These are phyloP conservation scores for Aphanoascus verrucosus DNA, from an alignment of 2,329 filamentous ascomycete species.

Conservation along the genomic window DNA sequence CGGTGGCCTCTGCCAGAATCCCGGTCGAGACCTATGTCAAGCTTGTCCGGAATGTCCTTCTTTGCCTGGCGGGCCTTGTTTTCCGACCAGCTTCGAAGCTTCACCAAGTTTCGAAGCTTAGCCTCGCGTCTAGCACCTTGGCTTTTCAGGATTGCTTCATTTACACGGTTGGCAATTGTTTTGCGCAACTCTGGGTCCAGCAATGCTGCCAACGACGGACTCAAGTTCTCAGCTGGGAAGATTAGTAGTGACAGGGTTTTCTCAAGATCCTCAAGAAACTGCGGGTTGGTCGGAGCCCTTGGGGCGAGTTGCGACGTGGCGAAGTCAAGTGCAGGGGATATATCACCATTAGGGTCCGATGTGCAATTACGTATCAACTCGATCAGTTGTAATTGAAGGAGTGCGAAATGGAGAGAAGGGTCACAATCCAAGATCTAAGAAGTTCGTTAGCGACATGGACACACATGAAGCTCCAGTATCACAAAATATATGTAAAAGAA, in stretches of 20 bases:
- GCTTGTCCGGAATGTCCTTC: constrained; percentile 37
- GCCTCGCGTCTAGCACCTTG: constrained; percentile 67
- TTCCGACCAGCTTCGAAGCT: constrained; percentile 78
- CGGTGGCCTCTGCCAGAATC: constrained; percentile 21
- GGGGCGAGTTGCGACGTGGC: constrained; percentile 80
- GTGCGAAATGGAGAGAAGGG: constrained; percentile 72
- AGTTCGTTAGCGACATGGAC: constrained; percentile 14
- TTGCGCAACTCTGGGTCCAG: constrained; percentile 69
- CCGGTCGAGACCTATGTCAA: constrained; percentile 36
- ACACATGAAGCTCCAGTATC: constrained; percentile 8
- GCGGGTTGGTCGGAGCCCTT: constrained; percentile 66
- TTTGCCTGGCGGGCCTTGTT: constrained; percentile 39
- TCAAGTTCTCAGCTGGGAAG: constrained; percentile 69
- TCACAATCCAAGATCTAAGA: constrained; percentile 75
- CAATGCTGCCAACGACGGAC: constrained; percentile 62
- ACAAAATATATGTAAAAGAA: constrained; percentile 12
- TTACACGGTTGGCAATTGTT: constrained; percentile 77
- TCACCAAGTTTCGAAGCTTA: constrained; percentile 69
- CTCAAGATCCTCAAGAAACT: constrained; percentile 79
- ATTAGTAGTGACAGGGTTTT: constrained; percentile 86
- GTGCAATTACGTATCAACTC: constrained; percentile 79
- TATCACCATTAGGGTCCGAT: constrained; percentile 55
- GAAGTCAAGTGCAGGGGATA: constrained; percentile 71
- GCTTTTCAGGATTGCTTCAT: constrained; percentile 69
- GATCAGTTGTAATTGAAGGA: constrained; percentile 82